Evolutionary conservation across 2,329 filamentous ascomycete genomes (phyloP).

Genomic region (Cercospora sp.): DNA sequence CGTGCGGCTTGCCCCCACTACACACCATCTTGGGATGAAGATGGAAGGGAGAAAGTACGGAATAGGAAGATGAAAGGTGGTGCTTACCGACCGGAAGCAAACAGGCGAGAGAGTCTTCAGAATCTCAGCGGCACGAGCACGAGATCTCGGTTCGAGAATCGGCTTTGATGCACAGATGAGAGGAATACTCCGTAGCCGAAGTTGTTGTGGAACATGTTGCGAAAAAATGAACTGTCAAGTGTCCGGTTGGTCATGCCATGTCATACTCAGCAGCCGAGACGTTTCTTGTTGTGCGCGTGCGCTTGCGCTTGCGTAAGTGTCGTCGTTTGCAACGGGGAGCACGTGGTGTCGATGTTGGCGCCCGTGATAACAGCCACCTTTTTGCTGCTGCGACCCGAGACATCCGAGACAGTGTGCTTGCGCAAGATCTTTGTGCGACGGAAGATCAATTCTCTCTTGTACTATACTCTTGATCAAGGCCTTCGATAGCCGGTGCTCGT

Average conservation of each 20-base stretch:
- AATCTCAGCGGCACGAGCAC: too few species aligned
- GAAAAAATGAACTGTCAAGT: background rate
- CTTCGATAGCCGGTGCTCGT: background rate
- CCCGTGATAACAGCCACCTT: background rate
- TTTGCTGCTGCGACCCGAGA: background rate
- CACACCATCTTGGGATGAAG: too few species aligned
- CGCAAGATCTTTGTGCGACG: background rate
- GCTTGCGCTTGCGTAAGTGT: background rate
- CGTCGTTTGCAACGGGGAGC: background rate
- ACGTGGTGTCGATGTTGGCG: background rate
- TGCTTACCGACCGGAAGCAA: too few species aligned
- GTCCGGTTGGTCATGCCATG: background rate
- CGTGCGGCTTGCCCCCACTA: too few species aligned
- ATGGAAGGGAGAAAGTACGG: too few species aligned
- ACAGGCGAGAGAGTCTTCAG: too few species aligned
- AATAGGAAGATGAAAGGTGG: too few species aligned
- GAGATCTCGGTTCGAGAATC: too few species aligned
- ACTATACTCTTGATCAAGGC: background rate
- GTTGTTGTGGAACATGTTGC: background rate
- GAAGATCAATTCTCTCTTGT: background rate
- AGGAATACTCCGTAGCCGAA: too few species aligned
- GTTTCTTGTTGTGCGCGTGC: background rate
- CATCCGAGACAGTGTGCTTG: conserved; percentile 5
- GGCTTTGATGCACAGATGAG: too few species aligned
- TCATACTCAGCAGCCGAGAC: background rate